phyloP scores from a whole-genome alignment of 2,329 filamentous ascomycete genomes.

The Pseudogymnoascus sp. region DNA sequence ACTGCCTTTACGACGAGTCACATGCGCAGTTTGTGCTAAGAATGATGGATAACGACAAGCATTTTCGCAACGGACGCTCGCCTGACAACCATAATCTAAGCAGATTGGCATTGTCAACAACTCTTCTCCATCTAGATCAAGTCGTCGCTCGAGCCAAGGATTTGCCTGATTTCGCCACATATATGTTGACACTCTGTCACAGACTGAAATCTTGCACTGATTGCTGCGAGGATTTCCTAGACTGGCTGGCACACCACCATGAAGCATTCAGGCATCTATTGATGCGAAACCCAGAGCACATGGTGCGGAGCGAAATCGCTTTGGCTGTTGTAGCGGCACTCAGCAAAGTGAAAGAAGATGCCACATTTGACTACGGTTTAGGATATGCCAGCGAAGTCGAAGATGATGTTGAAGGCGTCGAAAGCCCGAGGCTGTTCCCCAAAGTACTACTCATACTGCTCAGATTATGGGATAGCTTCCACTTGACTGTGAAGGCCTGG shows the following conservation, averaged over 20 bases:
- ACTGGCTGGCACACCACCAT: slow-evolving; percentile 51
- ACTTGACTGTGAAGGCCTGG: slow-evolving; percentile 59
- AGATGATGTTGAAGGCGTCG: slow-evolving; percentile 24
- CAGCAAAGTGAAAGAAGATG: slow-evolving; percentile 40
- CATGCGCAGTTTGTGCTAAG: slow-evolving; percentile 61
- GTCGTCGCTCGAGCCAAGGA: slow-evolving; percentile 67
- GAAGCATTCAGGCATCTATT: slow-evolving; percentile 58
- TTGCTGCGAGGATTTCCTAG: slow-evolving; percentile 52
- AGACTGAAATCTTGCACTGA: slow-evolving; percentile 43
- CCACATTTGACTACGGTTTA: slow-evolving; percentile 42
- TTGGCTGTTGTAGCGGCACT: slow-evolving; percentile 47
- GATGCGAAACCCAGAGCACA: slow-evolving; percentile 49
- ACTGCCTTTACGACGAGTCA: slow-evolving; percentile 68
- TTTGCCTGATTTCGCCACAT: slow-evolving; percentile 50
- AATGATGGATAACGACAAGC: slow-evolving; percentile 51
- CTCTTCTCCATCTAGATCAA: slow-evolving; percentile 64
- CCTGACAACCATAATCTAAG: slow-evolving; percentile 35
- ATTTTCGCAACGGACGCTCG: slow-evolving; percentile 34
- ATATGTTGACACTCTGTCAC: slow-evolving; percentile 44
- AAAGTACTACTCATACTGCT: slow-evolving; percentile 40
- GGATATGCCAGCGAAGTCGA: slow-evolving; percentile 19
- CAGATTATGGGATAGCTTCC: slow-evolving; percentile 55
- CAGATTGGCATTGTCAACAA: slow-evolving; percentile 45
- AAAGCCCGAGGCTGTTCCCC: slow-evolving; percentile 26
- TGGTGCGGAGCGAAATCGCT: slow-evolving; percentile 47